phyloP scores from a whole-genome alignment of 2,329 filamentous ascomycete species.

The Whalleya microplaca region DNA sequence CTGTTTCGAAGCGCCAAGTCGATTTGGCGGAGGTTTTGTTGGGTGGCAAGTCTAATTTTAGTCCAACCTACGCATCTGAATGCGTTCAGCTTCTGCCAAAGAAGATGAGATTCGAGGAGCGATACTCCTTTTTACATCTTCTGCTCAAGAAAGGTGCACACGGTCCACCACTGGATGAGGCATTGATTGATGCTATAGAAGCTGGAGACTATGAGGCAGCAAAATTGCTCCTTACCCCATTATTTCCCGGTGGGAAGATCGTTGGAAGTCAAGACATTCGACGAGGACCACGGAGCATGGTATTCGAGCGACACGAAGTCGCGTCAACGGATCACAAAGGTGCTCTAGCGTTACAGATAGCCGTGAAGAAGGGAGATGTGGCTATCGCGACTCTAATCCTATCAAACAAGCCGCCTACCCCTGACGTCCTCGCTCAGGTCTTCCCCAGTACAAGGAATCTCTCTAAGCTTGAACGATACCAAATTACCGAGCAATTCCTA shows the following conservation, averaged over 20 bases:
- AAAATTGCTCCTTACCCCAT: conserved; percentile 53
- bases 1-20: conserved; percentile 50
- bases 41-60: conserved; percentile 47
- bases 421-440: conserved; percentile 50
- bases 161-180: conserved; percentile 51
- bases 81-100: conserved; percentile 55
- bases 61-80: conserved; percentile 50
- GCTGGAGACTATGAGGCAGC: conserved; percentile 51
- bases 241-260: conserved; percentile 45
- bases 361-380: conserved; percentile 50
- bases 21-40: conserved; percentile 54
- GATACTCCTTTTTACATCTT: conserved; percentile 48
- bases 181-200: conserved; percentile 53
- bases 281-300: conserved; percentile 36
- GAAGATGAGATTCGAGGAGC: conserved; percentile 48
- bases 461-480: conserved; percentile 46
- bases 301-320: conserved; percentile 49
- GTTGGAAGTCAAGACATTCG: conserved; percentile 33
- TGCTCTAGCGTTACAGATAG: conserved; percentile 54
- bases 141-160: conserved; percentile 56
- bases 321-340: conserved; percentile 58
- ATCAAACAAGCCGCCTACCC: conserved; percentile 47
- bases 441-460: conserved; percentile 54
- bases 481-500: conserved; percentile 55
- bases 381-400: conserved; percentile 52